Conservation (phyloP, 1,284 basidiomycete species). For the Sanguinoderma infundibulare region DNA sequence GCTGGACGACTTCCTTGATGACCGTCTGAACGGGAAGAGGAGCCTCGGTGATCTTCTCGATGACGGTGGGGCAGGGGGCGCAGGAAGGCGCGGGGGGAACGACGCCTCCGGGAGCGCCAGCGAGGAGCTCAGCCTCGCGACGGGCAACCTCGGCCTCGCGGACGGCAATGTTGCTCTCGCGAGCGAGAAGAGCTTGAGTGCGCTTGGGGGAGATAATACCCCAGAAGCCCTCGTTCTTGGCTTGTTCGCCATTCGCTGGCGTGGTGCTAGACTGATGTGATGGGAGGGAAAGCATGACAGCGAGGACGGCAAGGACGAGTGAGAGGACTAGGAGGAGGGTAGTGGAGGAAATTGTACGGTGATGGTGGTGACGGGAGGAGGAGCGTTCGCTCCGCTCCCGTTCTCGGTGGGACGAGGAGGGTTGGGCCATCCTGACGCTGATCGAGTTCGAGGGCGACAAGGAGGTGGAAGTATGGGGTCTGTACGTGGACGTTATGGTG, state of each 20-base stretch:
- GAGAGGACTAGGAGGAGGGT: slow-evolving; percentile 84
- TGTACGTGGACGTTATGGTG: slow-evolving; percentile 70
- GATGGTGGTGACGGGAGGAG: slow-evolving; percentile 71
- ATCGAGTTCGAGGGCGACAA: slow-evolving; percentile 78
- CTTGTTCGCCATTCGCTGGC: slow-evolving; percentile 40
- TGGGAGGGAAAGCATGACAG: slow-evolving; percentile 84
- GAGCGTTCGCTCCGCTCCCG: slow-evolving; percentile 60
- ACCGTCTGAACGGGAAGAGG: slow-evolving; percentile 70
- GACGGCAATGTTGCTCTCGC: slow-evolving; percentile 74
- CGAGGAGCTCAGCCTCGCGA: slow-evolving; percentile 81
- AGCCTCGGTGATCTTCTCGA: slow-evolving; percentile 52
- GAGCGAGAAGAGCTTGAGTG: slow-evolving; percentile 74
- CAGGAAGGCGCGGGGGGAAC: slow-evolving; percentile 48
- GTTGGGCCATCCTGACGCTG: slow-evolving; percentile 82
- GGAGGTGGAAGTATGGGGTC: slow-evolving; percentile 62
- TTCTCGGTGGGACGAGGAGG: slow-evolving; percentile 78
- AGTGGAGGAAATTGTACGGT: slow-evolving; percentile 85
- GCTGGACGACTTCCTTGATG: slow-evolving; percentile 83
- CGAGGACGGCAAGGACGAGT: slow-evolving; percentile 79
- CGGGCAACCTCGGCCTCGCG: slow-evolving; percentile 85
- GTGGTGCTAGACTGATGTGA: slow-evolving; percentile 41
- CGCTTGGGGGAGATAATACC: slow-evolving; percentile 79
- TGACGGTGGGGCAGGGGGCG: slow-evolving; percentile 58
- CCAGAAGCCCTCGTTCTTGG: slow-evolving; percentile 59
- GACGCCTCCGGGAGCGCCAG: slow-evolving; percentile 79